Evolutionary conservation across 805 yeast species (phyloP), one percentile per base, ranked within the genome.

Genomic region (Suhomyces prunicola): DNA sequence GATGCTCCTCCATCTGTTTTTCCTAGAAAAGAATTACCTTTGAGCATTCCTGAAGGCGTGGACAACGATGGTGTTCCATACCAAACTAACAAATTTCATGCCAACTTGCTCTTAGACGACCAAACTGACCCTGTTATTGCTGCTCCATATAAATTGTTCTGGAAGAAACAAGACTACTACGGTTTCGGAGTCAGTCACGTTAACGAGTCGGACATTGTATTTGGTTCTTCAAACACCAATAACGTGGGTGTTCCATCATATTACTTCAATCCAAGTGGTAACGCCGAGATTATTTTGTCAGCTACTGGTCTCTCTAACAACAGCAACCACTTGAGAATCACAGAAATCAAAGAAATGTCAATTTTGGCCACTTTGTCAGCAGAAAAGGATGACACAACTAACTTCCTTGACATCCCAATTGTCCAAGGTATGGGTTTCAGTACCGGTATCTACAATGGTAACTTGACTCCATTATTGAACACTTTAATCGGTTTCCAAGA

Each of bases 21-120:
- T 68, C 56, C 74, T 4, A 72, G 79, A 50, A 74, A 74, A 40
- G 73, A 66, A 3, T 73, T 81, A 44, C 79, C 79, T 10, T 65
- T 82, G 52, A 58, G 62, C 0, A 63, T 83, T 40, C 83, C 86
- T 17, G 59, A 57, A 3, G 82, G 82, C 35, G 84, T 80, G 36
- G 67, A 71, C 40, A 74, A 76, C 54, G 63, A 68, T 48, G 79
- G 68, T 33, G 59, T 57, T 9, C 80, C 78, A 10, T 76, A 80
- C 54, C 84, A 85, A 62, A 90, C 96, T 23, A 88, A 89, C 74
- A 88, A 87, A 69, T 89, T 88, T 68, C 87, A 81, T 69, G 80
- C 83, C 36, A 88, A 89, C 65, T 63, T 87, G 61, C 69, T 85
- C 57, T 71, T 87, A 22, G 86, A 74, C 22, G 69, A 68, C 48